These are phyloP conservation scores for Hypoxylon sp. DNA, from an alignment of 2,329 filamentous ascomycete species.

Conservation along the genomic window DNA sequence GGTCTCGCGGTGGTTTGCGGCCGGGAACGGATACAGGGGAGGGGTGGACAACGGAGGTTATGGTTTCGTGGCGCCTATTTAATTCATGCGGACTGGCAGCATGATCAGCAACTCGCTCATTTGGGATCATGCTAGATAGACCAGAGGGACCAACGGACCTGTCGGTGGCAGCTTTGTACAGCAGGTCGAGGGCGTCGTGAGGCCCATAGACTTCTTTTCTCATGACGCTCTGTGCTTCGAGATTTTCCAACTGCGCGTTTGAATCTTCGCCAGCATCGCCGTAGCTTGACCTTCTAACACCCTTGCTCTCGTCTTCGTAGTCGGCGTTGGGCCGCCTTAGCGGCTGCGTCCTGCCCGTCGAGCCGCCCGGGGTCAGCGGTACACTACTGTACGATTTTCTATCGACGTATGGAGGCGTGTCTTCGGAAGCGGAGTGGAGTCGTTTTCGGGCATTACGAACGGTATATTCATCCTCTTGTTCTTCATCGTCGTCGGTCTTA, in stretches of 20 bases:
- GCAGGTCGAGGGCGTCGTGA: slow-evolving; percentile 89
- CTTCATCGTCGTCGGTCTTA: slow-evolving; percentile 76
- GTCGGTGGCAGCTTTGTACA: slow-evolving; percentile 86
- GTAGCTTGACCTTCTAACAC: slow-evolving; percentile 50
- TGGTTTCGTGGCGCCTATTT: slow-evolving; percentile 46
- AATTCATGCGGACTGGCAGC: slow-evolving; percentile 48
- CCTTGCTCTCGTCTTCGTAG: slow-evolving; percentile 52
- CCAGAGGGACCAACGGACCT: slow-evolving; percentile 57
- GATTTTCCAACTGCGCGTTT: slow-evolving; percentile 72
- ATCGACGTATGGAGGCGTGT: slow-evolving; percentile 61
- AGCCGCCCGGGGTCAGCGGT: slow-evolving; percentile 75
- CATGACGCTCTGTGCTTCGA: slow-evolving; percentile 75
- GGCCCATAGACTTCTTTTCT: slow-evolving; percentile 84
- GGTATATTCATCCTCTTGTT: slow-evolving; percentile 74
- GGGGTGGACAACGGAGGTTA: slow-evolving; percentile 45
- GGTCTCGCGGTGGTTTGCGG: slow-evolving; percentile 43
- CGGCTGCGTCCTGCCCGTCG: slow-evolving; percentile 73
- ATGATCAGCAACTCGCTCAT: slow-evolving; percentile 41
- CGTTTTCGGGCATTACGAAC: slow-evolving; percentile 80
- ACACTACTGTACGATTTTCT: slow-evolving; percentile 63
- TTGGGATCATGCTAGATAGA: slow-evolving; percentile 32
- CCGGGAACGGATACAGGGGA: slow-evolving; percentile 43
- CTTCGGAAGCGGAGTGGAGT: slow-evolving; percentile 63
- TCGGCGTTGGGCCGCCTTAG: slow-evolving; percentile 69
- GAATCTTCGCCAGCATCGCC: slow-evolving; percentile 62